These are phyloP conservation scores for Termitomyces sp. DNA, from an alignment of 768 basidiomycete species.

Conservation along the genomic window DNA sequence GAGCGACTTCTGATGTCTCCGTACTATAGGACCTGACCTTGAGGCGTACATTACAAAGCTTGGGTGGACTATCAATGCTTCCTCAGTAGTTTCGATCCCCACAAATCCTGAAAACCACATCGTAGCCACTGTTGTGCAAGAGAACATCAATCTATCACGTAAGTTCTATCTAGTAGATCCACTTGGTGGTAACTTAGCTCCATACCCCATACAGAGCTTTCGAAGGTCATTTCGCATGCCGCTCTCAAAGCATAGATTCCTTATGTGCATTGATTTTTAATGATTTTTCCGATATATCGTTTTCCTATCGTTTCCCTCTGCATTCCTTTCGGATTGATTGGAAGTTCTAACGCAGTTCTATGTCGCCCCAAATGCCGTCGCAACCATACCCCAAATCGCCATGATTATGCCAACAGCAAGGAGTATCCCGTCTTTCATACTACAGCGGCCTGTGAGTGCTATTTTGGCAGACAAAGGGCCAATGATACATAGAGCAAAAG, in stretches of 20 bases:
- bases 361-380: constrained; percentile 51
- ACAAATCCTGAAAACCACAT: constrained; percentile 87
- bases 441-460: constrained; percentile 43
- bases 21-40: constrained; percentile 44
- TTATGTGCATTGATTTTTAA: neutral
- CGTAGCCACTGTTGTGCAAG: constrained; percentile 78
- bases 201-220: constrained; percentile 44
- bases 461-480: constrained; percentile 73
- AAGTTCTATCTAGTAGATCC: constrained; percentile 24
- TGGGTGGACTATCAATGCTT: constrained; percentile 60
- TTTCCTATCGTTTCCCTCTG: neutral
- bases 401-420: constrained; percentile 50
- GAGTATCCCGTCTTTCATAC: constrained; percentile 46
- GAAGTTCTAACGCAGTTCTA: neutral
- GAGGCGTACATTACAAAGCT: constrained; percentile 54
- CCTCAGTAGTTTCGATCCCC: constrained; percentile 60
- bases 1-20: neutral
- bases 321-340: neutral
- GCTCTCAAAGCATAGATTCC: constrained; percentile 41
- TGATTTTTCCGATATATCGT: neutral
- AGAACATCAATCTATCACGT: constrained; percentile 79
- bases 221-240: constrained; percentile 72
- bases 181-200: constrained; percentile 5
- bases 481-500: constrained; percentile 70
- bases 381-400: constrained; percentile 74